Base-by-base conservation (phyloP, 306 rosid species). In the Dalbergia cochinchinensis region DNA sequence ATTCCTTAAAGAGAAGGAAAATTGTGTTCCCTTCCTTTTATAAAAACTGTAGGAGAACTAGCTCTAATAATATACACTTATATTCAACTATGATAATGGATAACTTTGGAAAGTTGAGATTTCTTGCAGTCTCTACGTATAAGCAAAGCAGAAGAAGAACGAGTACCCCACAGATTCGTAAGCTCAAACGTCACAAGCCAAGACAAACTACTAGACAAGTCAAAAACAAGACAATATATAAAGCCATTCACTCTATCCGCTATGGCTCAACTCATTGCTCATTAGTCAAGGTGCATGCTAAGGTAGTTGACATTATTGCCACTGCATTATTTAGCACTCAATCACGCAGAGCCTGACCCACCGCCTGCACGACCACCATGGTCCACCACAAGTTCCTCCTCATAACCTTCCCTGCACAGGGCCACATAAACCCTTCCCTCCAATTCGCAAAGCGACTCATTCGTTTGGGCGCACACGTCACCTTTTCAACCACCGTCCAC, bases 381-480 rank as follows among this genome's bases (percentile, higher is more conserved):
- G 41, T 14, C 47, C 70, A 53, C 0, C 83, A 41, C 59, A 88
- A 77, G 34, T 37, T 87, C 61, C 85, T 90, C n/a, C 53, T 83
- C 10, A 31, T 87, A 7, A 12, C 85, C 1, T 84, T 35, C 45
- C 86, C 88, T 0, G 39, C 53, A 0, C 91, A 83, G 64, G 88
- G 94, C 59, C 89, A 84, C 66, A 35, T 90, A 53, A 90, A 86
- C 78, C 91, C 89, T 1, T 16, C 84, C 10, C 85, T 90, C 72
- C 80, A 86, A 6, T 44, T 88, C 10, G 80, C 90, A 69, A 83
- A 71, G 51, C 42, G 63, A 45, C 89, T 90, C 63, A 61, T 68
- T 13, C 4, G 12, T 15, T 45, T 67, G 34, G 86, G 89, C 1
- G 74, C 65, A 3, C 77, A 57, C 0, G 94, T 88, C 11, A 88